phyloP scores from a whole-genome alignment of 768 basidiomycete genomes.

The Pleurotus sapidus region DNA sequence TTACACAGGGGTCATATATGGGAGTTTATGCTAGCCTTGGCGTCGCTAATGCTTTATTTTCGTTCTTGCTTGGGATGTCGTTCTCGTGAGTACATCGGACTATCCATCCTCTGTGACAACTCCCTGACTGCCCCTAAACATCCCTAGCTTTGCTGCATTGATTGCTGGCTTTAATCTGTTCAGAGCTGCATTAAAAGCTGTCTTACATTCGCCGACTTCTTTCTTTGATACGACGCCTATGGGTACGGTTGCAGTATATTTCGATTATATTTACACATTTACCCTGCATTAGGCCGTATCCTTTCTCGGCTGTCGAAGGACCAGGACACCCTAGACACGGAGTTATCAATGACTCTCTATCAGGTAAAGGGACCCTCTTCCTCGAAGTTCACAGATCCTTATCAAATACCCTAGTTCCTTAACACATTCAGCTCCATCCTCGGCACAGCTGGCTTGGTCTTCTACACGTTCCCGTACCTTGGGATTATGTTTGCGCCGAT shows the following conservation, averaged over 20 bases:
- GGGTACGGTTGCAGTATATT: constrained; percentile 29
- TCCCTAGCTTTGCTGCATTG: constrained; percentile 32
- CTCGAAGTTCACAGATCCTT: neutral
- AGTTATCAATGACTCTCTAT: constrained; percentile 43
- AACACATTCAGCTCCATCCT: constrained; percentile 40
- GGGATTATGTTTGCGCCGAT: constrained; percentile 63
- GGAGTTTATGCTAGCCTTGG: constrained; percentile 50
- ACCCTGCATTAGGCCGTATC: constrained; percentile 44
- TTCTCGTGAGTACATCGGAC: constrained; percentile 40
- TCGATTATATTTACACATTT: neutral
- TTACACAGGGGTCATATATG: constrained; percentile 68
- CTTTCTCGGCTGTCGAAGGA: constrained; percentile 59
- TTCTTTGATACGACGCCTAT: constrained; percentile 78
- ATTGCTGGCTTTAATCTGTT: constrained; percentile 49
- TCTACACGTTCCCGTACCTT: constrained; percentile 66
- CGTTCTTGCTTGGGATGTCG: constrained; percentile 44
- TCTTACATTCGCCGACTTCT: constrained; percentile 58
- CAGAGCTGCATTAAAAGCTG: constrained; percentile 48
- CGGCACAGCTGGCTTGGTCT: constrained; percentile 57
- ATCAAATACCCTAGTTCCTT: constrained; percentile 31
- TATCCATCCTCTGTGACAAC: neutral
- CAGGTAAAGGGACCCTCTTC: constrained; percentile 30
- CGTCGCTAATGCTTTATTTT: constrained; percentile 45
- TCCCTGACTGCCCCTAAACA: too few species aligned
- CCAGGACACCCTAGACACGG: constrained; percentile 54